A percentile compares a stretch with the other conserved stretches of the same genome.
These are phyloP conservation scores for Mycotypha africana DNA, from an alignment of 371 early-diverging fungal genomes.

Conservation along the genomic window DNA sequence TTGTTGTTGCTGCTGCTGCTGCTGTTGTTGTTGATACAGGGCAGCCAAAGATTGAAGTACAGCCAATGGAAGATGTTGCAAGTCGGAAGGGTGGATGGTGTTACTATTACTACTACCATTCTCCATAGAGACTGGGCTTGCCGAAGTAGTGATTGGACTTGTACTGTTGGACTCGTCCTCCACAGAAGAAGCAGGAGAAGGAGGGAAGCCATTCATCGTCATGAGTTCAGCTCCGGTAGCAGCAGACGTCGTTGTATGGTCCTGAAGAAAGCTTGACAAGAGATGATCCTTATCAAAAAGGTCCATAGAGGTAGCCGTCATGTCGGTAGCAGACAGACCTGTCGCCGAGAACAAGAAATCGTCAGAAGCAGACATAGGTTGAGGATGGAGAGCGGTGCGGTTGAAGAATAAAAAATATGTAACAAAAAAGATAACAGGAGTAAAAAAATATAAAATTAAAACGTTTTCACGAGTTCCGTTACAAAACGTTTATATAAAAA, in stretches of 20 bases:
- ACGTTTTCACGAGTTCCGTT: slow-evolving; percentile 5
- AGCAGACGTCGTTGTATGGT: too few relatives aligned
- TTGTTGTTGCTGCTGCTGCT: slow-evolving; percentile 2
- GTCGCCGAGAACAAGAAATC: too few relatives aligned
- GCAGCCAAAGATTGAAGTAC: slow-evolving; percentile 22
- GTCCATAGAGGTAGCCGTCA: slow-evolving; percentile 12
- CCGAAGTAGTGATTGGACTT: too few relatives aligned
- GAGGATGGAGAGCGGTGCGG: too few relatives aligned
- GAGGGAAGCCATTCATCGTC: too few relatives aligned
- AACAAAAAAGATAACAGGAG: too few relatives aligned
- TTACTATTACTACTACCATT: too few relatives aligned
- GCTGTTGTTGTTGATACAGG: slow-evolving; percentile 17
- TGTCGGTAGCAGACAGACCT: too few relatives aligned
- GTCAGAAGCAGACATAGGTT: slow-evolving; percentile 20
- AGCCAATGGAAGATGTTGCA: slow-evolving; percentile 30
- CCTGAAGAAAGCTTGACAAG: slow-evolving; percentile 19
- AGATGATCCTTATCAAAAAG: slow-evolving; percentile 27
- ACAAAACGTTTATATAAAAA: slow-evolving; percentile 20
- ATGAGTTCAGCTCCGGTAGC: too few relatives aligned
- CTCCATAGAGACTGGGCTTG: too few relatives aligned
- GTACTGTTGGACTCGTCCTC: too few relatives aligned
- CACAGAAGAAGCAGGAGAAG: slow-evolving; percentile 20
- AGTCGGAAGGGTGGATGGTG: slow-evolving; percentile 21
- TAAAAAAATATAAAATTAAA: slow-evolving; percentile 21
- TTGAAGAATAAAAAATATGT: slow-evolving; percentile 1